A percentile compares a stretch with the other conserved stretches of the same genome.
Conservation (phyloP, 495 filamentous ascomycete genomes). For the Bacidia rubella region DNA sequence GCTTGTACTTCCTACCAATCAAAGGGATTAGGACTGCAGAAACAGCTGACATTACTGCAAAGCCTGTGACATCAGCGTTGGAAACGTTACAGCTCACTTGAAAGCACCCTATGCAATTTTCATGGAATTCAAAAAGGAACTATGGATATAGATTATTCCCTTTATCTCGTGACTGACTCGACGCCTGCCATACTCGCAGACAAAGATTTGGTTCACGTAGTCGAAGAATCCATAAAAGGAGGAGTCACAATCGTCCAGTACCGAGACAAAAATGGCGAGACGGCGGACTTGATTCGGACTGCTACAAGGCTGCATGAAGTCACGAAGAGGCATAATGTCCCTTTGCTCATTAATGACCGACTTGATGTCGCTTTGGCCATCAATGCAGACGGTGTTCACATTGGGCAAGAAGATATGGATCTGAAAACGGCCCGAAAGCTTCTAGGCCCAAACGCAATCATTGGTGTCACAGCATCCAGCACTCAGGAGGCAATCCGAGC, state of each 20-base stretch:
- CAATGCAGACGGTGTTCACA: slow-evolving; percentile 79
- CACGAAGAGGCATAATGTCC: slow-evolving; percentile 53
- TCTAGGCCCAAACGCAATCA: slow-evolving; percentile 56
- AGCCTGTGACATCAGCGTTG: no score
- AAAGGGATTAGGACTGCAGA: no score
- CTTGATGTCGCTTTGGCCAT: slow-evolving; percentile 80
- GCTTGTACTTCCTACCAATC: no score
- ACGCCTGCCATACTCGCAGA: slow-evolving; percentile 62
- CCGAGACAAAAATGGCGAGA: slow-evolving; percentile 75
- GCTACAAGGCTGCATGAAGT: slow-evolving; percentile 58
- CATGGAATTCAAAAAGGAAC: no score
- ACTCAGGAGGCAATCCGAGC: slow-evolving; percentile 54
- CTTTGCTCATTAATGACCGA: slow-evolving; percentile 91
- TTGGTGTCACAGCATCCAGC: slow-evolving; percentile 60
- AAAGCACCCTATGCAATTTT: no score
- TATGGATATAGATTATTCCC: slow-evolving; percentile 38
- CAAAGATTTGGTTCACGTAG: slow-evolving; percentile 55
- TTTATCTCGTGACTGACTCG: slow-evolving; percentile 91
- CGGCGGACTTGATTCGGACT: slow-evolving; percentile 53
- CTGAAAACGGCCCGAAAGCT: slow-evolving; percentile 52
- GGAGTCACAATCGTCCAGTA: slow-evolving; percentile 84
- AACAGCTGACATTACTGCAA: no score
- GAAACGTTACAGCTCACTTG: no score
- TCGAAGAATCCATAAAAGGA: slow-evolving; percentile 63
- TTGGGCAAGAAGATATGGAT: slow-evolving; percentile 90